Base-by-base conservation (phyloP, 345 rosid species). In the Acer yangbiense region DNA sequence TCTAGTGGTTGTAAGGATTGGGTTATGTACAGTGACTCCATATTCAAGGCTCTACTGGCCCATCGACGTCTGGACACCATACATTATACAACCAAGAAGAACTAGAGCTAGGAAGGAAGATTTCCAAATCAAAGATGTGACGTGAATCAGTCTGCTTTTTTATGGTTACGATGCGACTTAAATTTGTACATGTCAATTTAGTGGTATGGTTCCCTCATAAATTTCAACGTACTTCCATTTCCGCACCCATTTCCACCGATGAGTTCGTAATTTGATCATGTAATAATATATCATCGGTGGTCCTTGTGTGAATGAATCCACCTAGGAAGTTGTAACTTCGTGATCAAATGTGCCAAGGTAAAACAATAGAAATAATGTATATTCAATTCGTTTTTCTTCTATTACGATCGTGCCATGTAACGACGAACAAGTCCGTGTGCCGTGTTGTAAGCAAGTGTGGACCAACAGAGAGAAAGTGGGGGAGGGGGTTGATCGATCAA, bases 1-100 rank as follows among this genome's bases (percentile, higher is more conserved):
- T 17, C 41, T 41, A 43, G 21, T 13, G 11, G 20, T 46, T 4
- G 75, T 72, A 52, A 72, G 32, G 52, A 55, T 11, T 72, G 76
- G 76, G 67, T 66, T 60, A 21, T 35, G 54, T 58, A 60, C 52
- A 72, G 27, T 25, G 25, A n/a, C 32, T 63, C 39, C 39, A 35
- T n/a, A 63, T 21, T 25, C 1, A 58, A 17, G 25, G 13, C 58
- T 54, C 58, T 8, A 29, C 17, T 64, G 68, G 68, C 62, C 62
- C 74, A 71, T 17, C 32, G 9, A 46, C 35, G 58, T 16, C 7
- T 43, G 6, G 39, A 35, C 39, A 35, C 39, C 39, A 35, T 35
- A 4, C 39, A 29, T 29, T 25, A n/a, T n/a, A n/a, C n/a, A n/a
- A n/a, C n/a, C n/a, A 43, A 2, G 8, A 9, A 32, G 1, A 27